Evolutionary conservation across 1,139 yeast species (phyloP).

Genomic region (Pneumocystis jirovecii): DNA sequence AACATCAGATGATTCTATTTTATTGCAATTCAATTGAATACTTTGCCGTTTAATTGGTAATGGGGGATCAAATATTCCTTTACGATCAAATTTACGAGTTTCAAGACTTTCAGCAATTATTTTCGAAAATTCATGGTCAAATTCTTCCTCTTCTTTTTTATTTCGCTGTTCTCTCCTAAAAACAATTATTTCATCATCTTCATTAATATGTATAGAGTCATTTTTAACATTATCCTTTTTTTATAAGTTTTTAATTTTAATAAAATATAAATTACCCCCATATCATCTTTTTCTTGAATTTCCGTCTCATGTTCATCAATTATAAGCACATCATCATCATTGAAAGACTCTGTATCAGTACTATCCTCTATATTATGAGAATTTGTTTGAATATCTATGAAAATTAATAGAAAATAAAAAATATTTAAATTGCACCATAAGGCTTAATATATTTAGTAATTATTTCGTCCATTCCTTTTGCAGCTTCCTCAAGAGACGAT

Average conservation of each 20-base stretch:
- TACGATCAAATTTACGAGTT: constrained; percentile 15
- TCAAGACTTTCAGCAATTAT: constrained; percentile 23
- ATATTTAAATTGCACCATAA: background rate
- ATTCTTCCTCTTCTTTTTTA: constrained; percentile 18
- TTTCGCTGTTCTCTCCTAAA: constrained; percentile 3
- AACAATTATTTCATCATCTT: constrained; percentile 14
- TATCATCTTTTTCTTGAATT: constrained; percentile 20
- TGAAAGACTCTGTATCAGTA: constrained; percentile 17
- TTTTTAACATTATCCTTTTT: constrained; percentile 17
- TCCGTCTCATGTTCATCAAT: constrained; percentile 18
- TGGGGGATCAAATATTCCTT: constrained; percentile 22
- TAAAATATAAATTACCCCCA: constrained; percentile 13
- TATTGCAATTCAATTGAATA: background rate
- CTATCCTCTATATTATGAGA: constrained; percentile 16
- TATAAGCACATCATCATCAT: constrained; percentile 18
- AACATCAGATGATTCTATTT: background rate
- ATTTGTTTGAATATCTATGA: constrained; percentile 2
- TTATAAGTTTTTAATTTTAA: background rate
- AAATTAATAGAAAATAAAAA: constrained; percentile 11
- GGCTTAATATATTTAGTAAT: constrained; percentile 1
- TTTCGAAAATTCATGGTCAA: constrained; percentile 24
- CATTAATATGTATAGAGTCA: constrained; percentile 17
- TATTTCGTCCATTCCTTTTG: constrained; percentile 8
- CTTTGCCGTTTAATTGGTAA: constrained; percentile 18
- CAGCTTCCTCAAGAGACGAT: constrained; percentile 16